Evolutionary conservation across 2,329 filamentous ascomycete species (phyloP).

Genomic region (Esteya vermicola): DNA sequence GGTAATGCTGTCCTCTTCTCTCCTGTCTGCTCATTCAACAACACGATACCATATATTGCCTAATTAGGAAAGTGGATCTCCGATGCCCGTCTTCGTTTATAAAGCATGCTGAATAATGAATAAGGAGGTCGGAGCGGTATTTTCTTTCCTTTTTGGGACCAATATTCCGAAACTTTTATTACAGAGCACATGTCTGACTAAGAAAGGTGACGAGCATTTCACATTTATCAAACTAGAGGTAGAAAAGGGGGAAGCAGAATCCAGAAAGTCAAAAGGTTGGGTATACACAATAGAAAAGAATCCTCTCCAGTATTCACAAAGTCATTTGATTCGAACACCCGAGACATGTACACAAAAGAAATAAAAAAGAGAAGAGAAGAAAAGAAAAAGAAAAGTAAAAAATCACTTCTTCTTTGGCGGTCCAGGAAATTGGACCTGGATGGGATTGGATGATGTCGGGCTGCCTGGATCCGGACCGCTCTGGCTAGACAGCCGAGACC

Average conservation of each 20-base stretch:
- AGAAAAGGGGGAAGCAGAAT: neutral
- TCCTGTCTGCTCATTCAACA: neutral
- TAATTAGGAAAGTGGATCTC: neutral
- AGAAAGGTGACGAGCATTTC: too few species aligned
- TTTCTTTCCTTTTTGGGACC: neutral
- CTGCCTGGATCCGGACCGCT: conserved; percentile 12
- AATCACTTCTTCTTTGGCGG: conserved; percentile 14
- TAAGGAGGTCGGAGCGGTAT: too few species aligned
- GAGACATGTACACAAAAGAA: neutral
- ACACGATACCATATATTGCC: too few species aligned
- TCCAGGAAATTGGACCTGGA: conserved; percentile 25
- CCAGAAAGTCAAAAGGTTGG: too few species aligned
- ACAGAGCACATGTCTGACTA: too few species aligned
- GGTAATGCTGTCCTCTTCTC: neutral
- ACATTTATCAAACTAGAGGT: too few species aligned
- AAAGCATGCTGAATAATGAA: too few species aligned
- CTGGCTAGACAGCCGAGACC: neutral
- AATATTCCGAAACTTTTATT: too few species aligned
- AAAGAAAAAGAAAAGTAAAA: conserved; percentile 1
- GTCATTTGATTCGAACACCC: neutral
- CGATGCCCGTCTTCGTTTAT: too few species aligned
- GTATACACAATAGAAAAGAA: too few species aligned
- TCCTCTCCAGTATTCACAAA: neutral
- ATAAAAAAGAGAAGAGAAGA: conserved; percentile 1
- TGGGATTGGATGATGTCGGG: conserved; percentile 20